phyloP scores from a whole-genome alignment of 2,329 filamentous ascomycete species.

The Calonectria crousiana region DNA sequence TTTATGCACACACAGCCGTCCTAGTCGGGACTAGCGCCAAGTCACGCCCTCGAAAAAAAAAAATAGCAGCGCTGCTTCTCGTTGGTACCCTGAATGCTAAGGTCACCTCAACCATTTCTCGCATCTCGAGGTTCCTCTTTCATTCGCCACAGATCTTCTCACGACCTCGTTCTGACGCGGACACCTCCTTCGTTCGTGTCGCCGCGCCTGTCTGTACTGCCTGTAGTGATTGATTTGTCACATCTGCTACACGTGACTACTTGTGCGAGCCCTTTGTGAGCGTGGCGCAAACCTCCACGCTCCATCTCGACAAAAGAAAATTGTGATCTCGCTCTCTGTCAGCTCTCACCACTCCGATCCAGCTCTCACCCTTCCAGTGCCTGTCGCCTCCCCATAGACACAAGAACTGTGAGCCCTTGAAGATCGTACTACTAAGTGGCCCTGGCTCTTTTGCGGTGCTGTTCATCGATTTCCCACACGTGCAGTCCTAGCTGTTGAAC shows the following conservation, averaged over 20 bases:
- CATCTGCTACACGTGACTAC: slow-evolving; percentile 35
- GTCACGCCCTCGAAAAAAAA: slow-evolving; percentile 40
- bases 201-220: slow-evolving; percentile 27
- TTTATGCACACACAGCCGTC: slow-evolving; percentile 25
- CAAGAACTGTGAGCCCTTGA: background rate
- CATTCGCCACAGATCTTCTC: slow-evolving; percentile 29
- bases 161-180: slow-evolving; percentile 33
- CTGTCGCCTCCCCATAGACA: slow-evolving; percentile 18
- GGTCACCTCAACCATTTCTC: slow-evolving; percentile 37
- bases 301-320: slow-evolving; percentile 32
- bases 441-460: slow-evolving; percentile 3
- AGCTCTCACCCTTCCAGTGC: slow-evolving; percentile 2
- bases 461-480: slow-evolving; percentile 15
- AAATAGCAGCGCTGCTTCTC: slow-evolving; percentile 32
- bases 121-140: slow-evolving; percentile 36
- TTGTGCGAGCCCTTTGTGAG: slow-evolving; percentile 28
- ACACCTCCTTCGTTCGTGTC: slow-evolving; percentile 26
- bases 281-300: slow-evolving; percentile 35
- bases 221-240: slow-evolving; percentile 29
- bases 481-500: slow-evolving; percentile 18
- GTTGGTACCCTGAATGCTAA: slow-evolving; percentile 36
- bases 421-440: background rate
- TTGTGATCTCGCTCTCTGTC: slow-evolving; percentile 34
- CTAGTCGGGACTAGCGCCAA: slow-evolving; percentile 30
- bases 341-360: slow-evolving; percentile 24